Evolutionary conservation across 139 green algal species (phyloP).

Genomic region (Tetraselmis striata): DNA sequence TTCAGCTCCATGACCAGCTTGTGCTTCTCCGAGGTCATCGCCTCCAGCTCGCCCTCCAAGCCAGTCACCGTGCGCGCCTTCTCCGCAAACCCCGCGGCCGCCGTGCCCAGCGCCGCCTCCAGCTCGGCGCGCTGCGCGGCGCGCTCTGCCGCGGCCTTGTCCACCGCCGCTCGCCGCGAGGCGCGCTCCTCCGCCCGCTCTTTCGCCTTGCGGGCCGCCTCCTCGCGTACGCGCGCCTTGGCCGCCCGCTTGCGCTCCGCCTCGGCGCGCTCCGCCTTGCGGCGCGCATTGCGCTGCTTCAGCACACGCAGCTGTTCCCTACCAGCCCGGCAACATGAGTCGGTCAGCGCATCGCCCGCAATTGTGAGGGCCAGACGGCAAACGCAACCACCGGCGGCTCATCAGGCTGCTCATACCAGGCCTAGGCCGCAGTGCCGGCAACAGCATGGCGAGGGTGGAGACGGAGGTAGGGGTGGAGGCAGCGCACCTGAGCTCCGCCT

Average conservation of each 20-base stretch:
- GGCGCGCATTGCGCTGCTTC: background rate
- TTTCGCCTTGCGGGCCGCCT: background rate
- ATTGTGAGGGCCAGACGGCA: too few species aligned
- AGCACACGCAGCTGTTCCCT: background rate
- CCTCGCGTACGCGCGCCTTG: background rate
- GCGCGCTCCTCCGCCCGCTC: background rate
- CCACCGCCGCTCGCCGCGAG: too few species aligned
- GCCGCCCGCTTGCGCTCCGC: background rate
- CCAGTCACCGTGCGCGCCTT: background rate
- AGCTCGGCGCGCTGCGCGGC: background rate
- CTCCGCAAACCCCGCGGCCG: too few species aligned
- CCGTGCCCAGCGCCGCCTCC: background rate
- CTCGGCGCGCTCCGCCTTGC: background rate
- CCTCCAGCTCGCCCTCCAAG: background rate
- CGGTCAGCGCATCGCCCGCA: too few species aligned
- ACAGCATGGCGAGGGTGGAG: too few species aligned
- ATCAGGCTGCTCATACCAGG: too few species aligned
- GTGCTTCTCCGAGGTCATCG: background rate
- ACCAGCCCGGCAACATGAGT: too few species aligned
- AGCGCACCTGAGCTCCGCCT: background rate
- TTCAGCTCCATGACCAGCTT: background rate
- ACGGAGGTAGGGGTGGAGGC: too few species aligned
- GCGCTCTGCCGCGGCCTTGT: background rate
- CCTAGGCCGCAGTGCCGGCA: too few species aligned
- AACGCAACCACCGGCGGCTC: too few species aligned